These are phyloP conservation scores for Kwoniella shandongensis DNA, from an alignment of 768 basidiomycete species.

Conservation along the genomic window DNA sequence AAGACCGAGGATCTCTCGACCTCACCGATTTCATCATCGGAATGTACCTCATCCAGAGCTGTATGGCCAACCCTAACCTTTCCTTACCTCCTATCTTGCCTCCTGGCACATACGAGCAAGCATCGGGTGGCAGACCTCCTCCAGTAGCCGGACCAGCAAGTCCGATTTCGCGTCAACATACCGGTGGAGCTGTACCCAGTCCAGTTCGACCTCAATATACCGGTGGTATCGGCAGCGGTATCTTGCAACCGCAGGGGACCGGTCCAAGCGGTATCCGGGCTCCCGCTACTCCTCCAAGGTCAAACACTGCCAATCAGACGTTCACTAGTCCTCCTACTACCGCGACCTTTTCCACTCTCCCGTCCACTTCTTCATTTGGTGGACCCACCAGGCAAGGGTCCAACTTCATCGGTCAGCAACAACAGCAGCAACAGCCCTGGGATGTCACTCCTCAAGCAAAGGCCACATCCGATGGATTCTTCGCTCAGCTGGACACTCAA, in stretches of 20 bases:
- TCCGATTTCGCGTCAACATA: slow-evolving; percentile 63
- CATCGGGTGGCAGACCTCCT: slow-evolving; percentile 54
- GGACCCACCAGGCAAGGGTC: slow-evolving; percentile 18
- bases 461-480: slow-evolving; percentile 70
- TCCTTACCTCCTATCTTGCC: slow-evolving; percentile 74
- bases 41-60: slow-evolving; percentile 93
- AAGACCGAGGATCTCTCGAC: slow-evolving; percentile 84
- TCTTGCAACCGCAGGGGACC: slow-evolving; percentile 55
- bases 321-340: slow-evolving; percentile 20
- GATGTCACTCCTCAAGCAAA: slow-evolving; percentile 82
- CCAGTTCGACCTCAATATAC: slow-evolving; percentile 39
- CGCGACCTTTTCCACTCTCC: slow-evolving; percentile 21
- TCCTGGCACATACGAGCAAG: slow-evolving; percentile 81
- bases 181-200: slow-evolving; percentile 36
- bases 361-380: slow-evolving; percentile 19
- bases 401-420: slow-evolving; percentile 6
- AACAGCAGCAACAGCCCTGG: slow-evolving; percentile 59
- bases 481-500: slow-evolving; percentile 74
- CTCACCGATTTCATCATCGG: slow-evolving; percentile 88
- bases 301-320: slow-evolving; percentile 17
- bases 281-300: slow-evolving; percentile 41
- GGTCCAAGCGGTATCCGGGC: slow-evolving; percentile 56
- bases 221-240: slow-evolving; percentile 20
- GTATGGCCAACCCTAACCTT: slow-evolving; percentile 75
- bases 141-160: slow-evolving; percentile 33